A percentile compares a stretch with the other conserved stretches of the same genome.
These are phyloP conservation scores for Polygonum aviculare DNA, from an alignment of 148 eudicot genomes.

Conservation along the genomic window DNA sequence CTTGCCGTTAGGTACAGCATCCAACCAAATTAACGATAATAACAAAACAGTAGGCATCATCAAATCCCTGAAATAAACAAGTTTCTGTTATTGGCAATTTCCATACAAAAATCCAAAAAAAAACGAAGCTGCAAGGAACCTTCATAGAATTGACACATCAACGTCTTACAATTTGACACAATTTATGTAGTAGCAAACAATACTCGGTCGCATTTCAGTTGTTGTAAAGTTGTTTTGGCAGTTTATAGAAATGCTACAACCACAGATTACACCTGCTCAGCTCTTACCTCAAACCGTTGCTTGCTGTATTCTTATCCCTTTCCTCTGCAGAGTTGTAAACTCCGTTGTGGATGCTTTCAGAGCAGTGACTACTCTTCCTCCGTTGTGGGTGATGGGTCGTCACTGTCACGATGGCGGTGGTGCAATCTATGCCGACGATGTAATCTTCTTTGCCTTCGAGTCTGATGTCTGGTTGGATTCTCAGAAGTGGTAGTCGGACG, in stretches of 20 bases:
- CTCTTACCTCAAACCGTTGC: background rate
- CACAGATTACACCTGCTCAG: background rate
- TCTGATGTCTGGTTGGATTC: slow-evolving; percentile 16
- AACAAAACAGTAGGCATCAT: background rate
- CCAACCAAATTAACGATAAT: background rate
- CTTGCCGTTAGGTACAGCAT: background rate
- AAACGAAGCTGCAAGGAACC: slow-evolving; percentile 8
- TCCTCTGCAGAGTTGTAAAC: background rate
- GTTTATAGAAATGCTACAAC: background rate
- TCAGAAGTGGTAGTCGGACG: slow-evolving; percentile 9
- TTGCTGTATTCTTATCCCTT: background rate
- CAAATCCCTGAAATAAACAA: background rate
- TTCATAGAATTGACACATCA: background rate
- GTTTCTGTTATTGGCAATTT: background rate
- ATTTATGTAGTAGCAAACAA: background rate
- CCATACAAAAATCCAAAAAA: background rate
- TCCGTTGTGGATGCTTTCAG: background rate
- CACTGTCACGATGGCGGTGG: slow-evolving; percentile 20
- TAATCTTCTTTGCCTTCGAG: slow-evolving; percentile 22
- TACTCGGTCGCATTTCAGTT: background rate
- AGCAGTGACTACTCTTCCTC: background rate
- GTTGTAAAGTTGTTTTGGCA: background rate
- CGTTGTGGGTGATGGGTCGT: background rate
- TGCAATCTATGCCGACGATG: slow-evolving; percentile 26
- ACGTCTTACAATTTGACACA: background rate